Base-by-base conservation (phyloP, 1,284 basidiomycete species). In the Ceratobasidium sp. region DNA sequence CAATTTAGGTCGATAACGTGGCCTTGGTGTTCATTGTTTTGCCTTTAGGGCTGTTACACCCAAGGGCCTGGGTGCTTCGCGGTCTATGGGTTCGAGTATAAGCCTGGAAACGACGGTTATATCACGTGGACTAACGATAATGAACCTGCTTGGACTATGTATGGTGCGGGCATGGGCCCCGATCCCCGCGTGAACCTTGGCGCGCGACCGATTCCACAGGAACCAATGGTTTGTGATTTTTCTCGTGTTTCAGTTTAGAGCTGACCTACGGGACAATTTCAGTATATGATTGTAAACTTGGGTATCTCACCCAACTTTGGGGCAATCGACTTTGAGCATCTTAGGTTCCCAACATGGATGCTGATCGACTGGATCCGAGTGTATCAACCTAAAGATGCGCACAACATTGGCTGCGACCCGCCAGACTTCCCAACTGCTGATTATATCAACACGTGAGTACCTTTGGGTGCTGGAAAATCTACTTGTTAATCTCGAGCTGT, bases 271-370 rank as follows among this genome's bases (percentile, higher is more conserved):
- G 1, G 59, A 81, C 74, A 78, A 83, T 74, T 81, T 81, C 74
- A 91, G 89, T 91, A 94, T 81, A 85, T 96, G 79, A 88, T 96
- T 77, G 83, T 87, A 76, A 95, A 95, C 81, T 83, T 97, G 79
- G 95, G 93, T 68, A 90, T 96, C 81, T 95, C 93, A 1, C 83
- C 84, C 22, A 92, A 92, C 80, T 95, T 96, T 79, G 92, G 91
- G 49, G 72, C 78, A 1, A 88, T 94, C 58, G 88, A 95, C 81
- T 84, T 91, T 64, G 81, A 85, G 6, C 22, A 82, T 37, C 79
- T 84, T 24, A 41, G 69, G 2, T 83, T 81, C 77, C 83, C 84
- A 0, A 80, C 78, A 7, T 76, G 81, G 65, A 86, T 89, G 86
- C 81, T 83, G 27, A 80, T 90, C 53, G 89, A 90, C 78, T 90